Percentiles rank a stretch among this genome's conserved stretches.
Evolutionary conservation across 2,329 filamentous ascomycete species (phyloP).

Genomic region (Ophiostoma sp.): DNA sequence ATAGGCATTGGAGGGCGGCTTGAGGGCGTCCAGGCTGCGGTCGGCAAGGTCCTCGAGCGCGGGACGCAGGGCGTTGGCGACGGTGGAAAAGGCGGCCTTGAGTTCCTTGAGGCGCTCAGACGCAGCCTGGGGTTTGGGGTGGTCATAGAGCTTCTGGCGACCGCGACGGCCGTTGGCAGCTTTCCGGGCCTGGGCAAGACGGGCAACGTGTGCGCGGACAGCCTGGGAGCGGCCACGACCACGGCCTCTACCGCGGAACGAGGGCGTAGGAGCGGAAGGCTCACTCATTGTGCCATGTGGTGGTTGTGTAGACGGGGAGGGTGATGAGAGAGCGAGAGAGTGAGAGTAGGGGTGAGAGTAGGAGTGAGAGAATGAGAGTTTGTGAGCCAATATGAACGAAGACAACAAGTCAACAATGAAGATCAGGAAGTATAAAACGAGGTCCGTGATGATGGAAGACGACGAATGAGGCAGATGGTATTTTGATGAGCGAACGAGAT

Average conservation of each 20-base stretch:
- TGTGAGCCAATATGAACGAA: neutral
- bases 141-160: slow-evolving; percentile 52
- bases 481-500: neutral
- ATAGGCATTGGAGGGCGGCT: slow-evolving; percentile 49
- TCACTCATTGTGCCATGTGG: slow-evolving; percentile 30
- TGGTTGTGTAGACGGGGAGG: neutral
- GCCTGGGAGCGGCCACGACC: slow-evolving; percentile 36
- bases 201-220: slow-evolving; percentile 27
- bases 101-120: slow-evolving; percentile 62
- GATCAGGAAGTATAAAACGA: neutral
- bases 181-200: slow-evolving; percentile 35
- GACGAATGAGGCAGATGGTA: slow-evolving; percentile 4
- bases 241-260: slow-evolving; percentile 30
- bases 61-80: slow-evolving; percentile 59
- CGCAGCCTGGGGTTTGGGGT: slow-evolving; percentile 51
- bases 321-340: neutral
- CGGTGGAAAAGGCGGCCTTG: slow-evolving; percentile 58
- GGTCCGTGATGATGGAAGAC: neutral
- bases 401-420: slow-evolving; percentile 9
- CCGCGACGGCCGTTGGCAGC: slow-evolving; percentile 41
- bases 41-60: slow-evolving; percentile 61
- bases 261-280: slow-evolving; percentile 21
- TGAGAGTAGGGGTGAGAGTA: neutral
- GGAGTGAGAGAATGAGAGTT: neutral
- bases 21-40: slow-evolving; percentile 52